Conservation (phyloP, 1,284 basidiomycete species). For the Peniophora sp. region DNA sequence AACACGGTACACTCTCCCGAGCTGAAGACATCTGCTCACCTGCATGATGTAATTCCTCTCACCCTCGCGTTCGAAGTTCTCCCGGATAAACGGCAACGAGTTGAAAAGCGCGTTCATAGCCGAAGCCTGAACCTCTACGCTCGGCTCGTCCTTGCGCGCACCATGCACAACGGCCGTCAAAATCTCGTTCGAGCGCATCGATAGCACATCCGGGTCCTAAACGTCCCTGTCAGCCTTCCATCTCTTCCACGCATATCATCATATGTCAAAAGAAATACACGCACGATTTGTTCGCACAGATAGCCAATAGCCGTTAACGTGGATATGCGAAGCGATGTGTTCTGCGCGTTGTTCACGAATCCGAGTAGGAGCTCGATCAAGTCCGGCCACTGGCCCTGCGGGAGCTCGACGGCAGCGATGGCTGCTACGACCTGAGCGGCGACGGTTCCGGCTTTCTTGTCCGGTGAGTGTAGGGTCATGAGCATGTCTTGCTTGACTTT, state of each 20-base stretch:
- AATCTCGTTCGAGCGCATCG: conserved; percentile 92
- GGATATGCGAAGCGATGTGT: conserved; percentile 77
- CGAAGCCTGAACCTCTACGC: conserved; percentile 90
- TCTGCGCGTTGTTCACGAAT: conserved; percentile 77
- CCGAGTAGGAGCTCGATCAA: conserved; percentile 84
- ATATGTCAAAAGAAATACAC: conserved; percentile 32
- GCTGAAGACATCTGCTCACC: no score
- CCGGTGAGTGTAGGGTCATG: conserved; percentile 71
- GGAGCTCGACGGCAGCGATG: conserved; percentile 90
- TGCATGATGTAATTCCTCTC: conserved; percentile 25
- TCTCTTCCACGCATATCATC: conserved; percentile 1
- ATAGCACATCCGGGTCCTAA: conserved; percentile 88
- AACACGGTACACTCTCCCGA: no score
- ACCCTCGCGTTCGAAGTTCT: conserved; percentile 95
- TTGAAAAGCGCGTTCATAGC: conserved; percentile 93
- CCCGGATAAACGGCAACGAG: conserved; percentile 95
- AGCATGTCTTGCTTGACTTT: conserved; percentile 90
- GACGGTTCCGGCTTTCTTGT: conserved; percentile 73
- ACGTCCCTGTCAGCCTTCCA: conserved; percentile 5
- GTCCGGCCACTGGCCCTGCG: conserved; percentile 82
- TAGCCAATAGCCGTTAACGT: conserved; percentile 95
- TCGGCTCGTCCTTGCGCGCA: conserved; percentile 92
- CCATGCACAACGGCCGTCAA: conserved; percentile 98
- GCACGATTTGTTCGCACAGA: conserved; percentile 92
- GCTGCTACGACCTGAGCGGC: conserved; percentile 93